phyloP scores from a whole-genome alignment of 1,139 yeast species.

The Scheffersomyces stambukii region DNA sequence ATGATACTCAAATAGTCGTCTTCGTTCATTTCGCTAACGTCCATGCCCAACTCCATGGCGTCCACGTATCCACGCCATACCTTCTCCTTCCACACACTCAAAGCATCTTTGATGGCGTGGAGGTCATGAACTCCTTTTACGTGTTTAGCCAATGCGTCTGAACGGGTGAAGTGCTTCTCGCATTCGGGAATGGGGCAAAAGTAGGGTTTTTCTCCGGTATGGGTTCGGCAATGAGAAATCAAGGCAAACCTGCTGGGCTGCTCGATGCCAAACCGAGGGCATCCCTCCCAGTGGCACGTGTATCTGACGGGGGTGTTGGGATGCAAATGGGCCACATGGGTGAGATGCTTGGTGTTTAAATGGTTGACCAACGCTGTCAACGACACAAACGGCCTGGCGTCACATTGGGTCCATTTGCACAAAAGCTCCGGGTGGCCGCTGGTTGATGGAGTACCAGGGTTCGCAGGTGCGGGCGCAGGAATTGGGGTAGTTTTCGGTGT shows the following conservation, averaged over 20 bases:
- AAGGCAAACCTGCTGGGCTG: constrained; percentile 61
- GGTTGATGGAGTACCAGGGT: too few species aligned
- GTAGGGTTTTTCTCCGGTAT: constrained; percentile 66
- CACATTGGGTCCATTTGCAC: constrained; percentile 38
- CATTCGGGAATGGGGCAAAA: constrained; percentile 72
- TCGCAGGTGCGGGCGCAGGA: too few species aligned
- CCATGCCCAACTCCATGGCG: constrained; percentile 11
- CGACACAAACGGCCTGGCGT: constrained; percentile 14
- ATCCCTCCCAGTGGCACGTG: constrained; percentile 61
- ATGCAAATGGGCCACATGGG: constrained; percentile 13
- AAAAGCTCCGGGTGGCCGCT: constrained; percentile 13
- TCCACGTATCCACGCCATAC: constrained; percentile 14
- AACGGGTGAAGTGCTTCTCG: constrained; percentile 52
- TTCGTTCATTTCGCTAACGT: constrained; percentile 19
- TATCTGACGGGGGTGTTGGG: constrained; percentile 28
- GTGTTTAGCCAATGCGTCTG: constrained; percentile 64
- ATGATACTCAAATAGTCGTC: constrained; percentile 25
- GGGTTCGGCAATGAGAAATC: constrained; percentile 59
- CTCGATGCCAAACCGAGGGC: constrained; percentile 49
- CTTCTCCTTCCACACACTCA: constrained; percentile 22
- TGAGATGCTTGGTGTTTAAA: constrained; percentile 27
- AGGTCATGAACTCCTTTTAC: constrained; percentile 59
- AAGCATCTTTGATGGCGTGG: constrained; percentile 33
- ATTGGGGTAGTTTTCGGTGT: too few species aligned
- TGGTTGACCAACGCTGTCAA: constrained; percentile 30